Percentiles rank a stretch among this genome's conserved stretches.
Conservation (phyloP, 2,329 filamentous ascomycete species). For the Akanthomyces lecanii region DNA sequence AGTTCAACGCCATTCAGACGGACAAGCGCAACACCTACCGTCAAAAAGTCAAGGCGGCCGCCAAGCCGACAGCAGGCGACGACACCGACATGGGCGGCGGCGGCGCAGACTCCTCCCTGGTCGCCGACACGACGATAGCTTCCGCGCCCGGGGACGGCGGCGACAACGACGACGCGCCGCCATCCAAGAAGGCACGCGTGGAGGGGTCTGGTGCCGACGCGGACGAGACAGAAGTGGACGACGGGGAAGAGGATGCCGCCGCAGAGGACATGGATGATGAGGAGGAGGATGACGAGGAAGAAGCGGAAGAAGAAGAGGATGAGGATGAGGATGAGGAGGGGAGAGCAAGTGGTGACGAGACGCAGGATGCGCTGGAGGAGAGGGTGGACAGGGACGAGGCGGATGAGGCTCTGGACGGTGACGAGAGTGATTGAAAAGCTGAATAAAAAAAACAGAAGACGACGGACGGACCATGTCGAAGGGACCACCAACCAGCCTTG, state of each 20-base stretch:
- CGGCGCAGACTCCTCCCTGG: constrained; percentile 20
- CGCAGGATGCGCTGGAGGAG: constrained; percentile 51
- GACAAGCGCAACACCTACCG: constrained; percentile 72
- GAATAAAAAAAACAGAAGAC: not conserved
- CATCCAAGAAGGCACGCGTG: constrained; percentile 44
- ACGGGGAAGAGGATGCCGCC: constrained; percentile 48
- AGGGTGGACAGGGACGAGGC: constrained; percentile 44
- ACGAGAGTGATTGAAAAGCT: constrained; percentile 51
- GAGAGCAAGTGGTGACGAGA: constrained; percentile 49
- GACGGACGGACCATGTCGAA: not conserved
- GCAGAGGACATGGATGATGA: constrained; percentile 37
- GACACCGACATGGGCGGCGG: constrained; percentile 31
- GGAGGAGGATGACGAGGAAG: constrained; percentile 37
- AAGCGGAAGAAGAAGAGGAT: constrained; percentile 45
- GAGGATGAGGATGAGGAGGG: constrained; percentile 43
- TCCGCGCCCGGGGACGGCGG: constrained; percentile 33
- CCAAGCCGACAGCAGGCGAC: constrained; percentile 44
- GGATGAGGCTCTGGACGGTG: constrained; percentile 60
- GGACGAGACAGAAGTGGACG: constrained; percentile 35
- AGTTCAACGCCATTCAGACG: constrained; percentile 69
- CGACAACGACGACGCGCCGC: constrained; percentile 28
- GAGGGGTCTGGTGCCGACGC: constrained; percentile 36
- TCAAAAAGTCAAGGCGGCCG: constrained; percentile 63
- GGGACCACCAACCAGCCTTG: no score
- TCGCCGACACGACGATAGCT: constrained; percentile 20